These are phyloP conservation scores for Thraustochytrium sp. DNA, from an alignment of 352 stramenopile genomes.

Conservation along the genomic window DNA sequence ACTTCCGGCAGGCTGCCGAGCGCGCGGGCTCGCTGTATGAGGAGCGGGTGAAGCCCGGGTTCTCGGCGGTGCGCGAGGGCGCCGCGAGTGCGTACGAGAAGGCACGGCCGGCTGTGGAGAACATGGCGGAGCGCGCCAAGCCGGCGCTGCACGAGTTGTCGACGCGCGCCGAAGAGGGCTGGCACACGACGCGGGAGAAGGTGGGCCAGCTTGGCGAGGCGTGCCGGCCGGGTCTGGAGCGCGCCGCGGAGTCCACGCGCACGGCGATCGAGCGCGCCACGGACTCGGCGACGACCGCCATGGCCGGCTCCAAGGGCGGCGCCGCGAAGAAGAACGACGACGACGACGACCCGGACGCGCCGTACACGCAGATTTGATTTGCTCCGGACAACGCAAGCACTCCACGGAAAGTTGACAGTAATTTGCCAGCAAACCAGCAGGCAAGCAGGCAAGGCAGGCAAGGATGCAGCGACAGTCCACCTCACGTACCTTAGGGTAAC, in stretches of 20 bases:
- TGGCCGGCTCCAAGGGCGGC: background rate
- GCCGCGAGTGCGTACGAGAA: constrained; percentile 23
- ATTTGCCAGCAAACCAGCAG: too few relatives aligned
- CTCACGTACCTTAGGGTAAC: too few relatives aligned
- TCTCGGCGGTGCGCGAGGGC: constrained; percentile 19
- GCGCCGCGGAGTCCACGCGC: background rate
- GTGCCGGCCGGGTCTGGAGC: constrained; percentile 9
- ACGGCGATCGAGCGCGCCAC: constrained; percentile 9
- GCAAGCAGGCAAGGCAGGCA: too few relatives aligned
- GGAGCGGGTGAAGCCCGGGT: background rate
- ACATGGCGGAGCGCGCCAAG: background rate
- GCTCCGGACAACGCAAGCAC: too few relatives aligned
- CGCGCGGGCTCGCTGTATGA: background rate
- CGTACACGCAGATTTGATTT: constrained; percentile 2
- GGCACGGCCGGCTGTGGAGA: constrained; percentile 1
- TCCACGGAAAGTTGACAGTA: too few relatives aligned
- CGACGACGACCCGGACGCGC: background rate
- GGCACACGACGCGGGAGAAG: background rate
- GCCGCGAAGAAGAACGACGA: background rate
- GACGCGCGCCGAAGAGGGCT: background rate
- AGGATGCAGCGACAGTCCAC: too few relatives aligned
- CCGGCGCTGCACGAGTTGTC: background rate
- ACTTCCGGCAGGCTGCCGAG: constrained; percentile 17
- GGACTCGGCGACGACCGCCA: background rate
- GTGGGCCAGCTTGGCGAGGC: constrained; percentile 15